These are phyloP conservation scores for Aspergillus sp. DNA, from an alignment of 2,329 filamentous ascomycete genomes.

Conservation along the genomic window DNA sequence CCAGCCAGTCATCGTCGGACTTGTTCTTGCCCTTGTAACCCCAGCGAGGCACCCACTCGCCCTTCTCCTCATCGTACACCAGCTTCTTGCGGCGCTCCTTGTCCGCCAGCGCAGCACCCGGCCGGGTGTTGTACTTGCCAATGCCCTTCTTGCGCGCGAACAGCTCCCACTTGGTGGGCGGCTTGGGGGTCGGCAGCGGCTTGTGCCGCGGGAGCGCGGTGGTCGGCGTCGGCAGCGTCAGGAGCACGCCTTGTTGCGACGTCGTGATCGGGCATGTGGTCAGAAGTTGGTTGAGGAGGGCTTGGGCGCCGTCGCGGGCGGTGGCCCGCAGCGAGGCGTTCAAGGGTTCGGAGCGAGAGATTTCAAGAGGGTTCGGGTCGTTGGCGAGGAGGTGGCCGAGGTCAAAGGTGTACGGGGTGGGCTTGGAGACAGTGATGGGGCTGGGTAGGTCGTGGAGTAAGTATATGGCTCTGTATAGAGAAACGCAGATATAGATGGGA, in stretches of 20 bases:
- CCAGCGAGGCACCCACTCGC: conserved; percentile 93
- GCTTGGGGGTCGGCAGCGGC: conserved; percentile 76
- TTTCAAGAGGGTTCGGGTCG: conserved; percentile 78
- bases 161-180: conserved; percentile 89
- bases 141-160: conserved; percentile 98
- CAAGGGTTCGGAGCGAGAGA: conserved; percentile 49
- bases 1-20: conserved; percentile 78
- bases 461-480: background rate
- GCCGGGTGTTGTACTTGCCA: conserved; percentile 70
- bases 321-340: conserved; percentile 70
- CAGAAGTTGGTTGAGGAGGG: conserved; percentile 90
- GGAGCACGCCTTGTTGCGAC: conserved; percentile 66
- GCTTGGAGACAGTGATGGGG: conserved; percentile 70
- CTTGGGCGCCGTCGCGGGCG: conserved; percentile 87
- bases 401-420: conserved; percentile 89
- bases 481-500: background rate
- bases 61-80: conserved; percentile 77
- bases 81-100: conserved; percentile 65
- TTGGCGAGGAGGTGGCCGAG: conserved; percentile 81
- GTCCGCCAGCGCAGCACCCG: conserved; percentile 59
- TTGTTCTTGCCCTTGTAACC: conserved; percentile 91
- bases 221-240: conserved; percentile 69
- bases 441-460: conserved; percentile 24
- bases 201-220: conserved; percentile 87
- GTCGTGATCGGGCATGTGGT: conserved; percentile 79